Evolutionary conservation across 371 early-diverging fungal genomes (phyloP).

Genomic region (Circinella minor): DNA sequence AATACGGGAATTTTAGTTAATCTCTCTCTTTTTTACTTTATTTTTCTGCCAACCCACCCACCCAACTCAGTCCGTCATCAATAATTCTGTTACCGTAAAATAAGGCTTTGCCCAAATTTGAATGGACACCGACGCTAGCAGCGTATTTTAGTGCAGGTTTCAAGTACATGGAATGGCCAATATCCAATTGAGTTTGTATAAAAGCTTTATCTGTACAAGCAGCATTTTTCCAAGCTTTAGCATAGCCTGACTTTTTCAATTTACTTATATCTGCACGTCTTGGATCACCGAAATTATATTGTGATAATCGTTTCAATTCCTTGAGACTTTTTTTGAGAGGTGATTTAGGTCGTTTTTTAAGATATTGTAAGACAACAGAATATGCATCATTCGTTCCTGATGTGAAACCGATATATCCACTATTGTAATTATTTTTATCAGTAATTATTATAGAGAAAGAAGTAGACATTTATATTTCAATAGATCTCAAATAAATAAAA

Average conservation of each 20-base stretch:
- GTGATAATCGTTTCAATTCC: conserved; percentile 41
- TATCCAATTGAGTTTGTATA: conserved; percentile 46
- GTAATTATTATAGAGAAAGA: no score
- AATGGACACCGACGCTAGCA: conserved; percentile 37
- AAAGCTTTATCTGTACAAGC: conserved; percentile 43
- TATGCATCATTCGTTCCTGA: conserved; percentile 63
- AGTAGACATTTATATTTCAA: no score
- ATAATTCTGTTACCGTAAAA: conserved; percentile 44
- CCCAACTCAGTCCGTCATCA: background rate
- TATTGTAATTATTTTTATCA: conserved; percentile 2
- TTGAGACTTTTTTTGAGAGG: conserved; percentile 33
- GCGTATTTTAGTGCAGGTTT: conserved; percentile 51
- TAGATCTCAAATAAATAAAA: no score
- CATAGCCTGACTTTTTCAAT: conserved; percentile 27
- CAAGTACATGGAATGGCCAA: conserved; percentile 48
- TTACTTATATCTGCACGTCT: conserved; percentile 29
- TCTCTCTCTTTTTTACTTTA: conserved; percentile 5
- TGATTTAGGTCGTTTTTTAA: conserved; percentile 31
- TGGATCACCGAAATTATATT: conserved; percentile 37
- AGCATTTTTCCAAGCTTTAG: conserved; percentile 37
- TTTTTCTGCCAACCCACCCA: background rate
- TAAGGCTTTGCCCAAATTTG: conserved; percentile 53
- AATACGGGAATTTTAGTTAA: background rate
- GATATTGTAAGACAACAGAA: conserved; percentile 55
- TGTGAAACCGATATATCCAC: conserved; percentile 67